Conservation (phyloP, 2,329 filamentous ascomycete genomes). For the Beauveria bassiana region DNA sequence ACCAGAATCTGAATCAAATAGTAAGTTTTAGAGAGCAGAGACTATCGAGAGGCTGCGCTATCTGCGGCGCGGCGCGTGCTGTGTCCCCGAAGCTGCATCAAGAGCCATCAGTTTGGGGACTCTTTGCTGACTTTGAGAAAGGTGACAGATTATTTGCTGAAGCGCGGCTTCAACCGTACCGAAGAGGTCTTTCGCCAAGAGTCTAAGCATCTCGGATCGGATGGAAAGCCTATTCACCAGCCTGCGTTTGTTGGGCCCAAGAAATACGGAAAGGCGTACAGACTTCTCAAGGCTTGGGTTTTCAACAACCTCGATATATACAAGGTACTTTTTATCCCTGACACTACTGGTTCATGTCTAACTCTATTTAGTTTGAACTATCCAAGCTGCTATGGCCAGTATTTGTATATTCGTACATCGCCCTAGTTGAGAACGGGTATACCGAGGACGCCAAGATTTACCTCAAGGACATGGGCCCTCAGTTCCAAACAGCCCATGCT, state of each 20-base stretch:
- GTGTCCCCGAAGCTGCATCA: too few species aligned
- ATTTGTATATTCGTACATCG: constrained; percentile 87
- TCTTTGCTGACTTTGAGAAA: constrained; percentile 21
- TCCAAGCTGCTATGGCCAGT: constrained; percentile 84
- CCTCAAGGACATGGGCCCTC: constrained; percentile 55
- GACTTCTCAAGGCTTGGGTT: constrained; percentile 70
- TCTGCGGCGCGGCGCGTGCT: background rate
- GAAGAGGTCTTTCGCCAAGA: constrained; percentile 90
- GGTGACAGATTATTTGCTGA: constrained; percentile 90
- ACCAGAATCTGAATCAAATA: constrained; percentile 92
- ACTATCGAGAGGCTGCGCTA: constrained; percentile 16
- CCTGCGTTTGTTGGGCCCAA: constrained; percentile 65
- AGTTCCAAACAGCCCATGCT: constrained; percentile 70
- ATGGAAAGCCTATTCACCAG: constrained; percentile 65
- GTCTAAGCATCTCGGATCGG: constrained; percentile 72
- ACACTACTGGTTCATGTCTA: constrained; percentile 15
- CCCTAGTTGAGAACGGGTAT: constrained; percentile 66
- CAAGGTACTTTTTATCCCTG: constrained; percentile 50
- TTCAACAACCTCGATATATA: constrained; percentile 91
- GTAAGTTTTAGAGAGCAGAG: constrained; percentile 48
- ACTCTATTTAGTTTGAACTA: constrained; percentile 64
- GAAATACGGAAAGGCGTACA: constrained; percentile 71
- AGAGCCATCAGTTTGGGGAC: background rate
- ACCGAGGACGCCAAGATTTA: constrained; percentile 66
- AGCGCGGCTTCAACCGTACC: constrained; percentile 88